phyloP scores from a whole-genome alignment of 257 asterid species.

The Fraxinus quadrangulata region DNA sequence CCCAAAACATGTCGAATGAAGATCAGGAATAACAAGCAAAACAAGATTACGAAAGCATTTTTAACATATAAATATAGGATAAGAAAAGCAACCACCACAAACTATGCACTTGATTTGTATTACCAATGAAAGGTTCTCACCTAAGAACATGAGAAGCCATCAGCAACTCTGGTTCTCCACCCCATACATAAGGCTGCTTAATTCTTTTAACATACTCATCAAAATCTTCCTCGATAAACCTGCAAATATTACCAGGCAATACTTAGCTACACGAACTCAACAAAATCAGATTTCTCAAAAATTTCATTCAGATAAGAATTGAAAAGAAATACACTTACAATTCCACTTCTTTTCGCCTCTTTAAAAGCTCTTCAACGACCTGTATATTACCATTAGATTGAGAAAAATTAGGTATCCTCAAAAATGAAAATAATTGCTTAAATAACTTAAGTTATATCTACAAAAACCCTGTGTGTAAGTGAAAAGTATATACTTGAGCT shows the following conservation, averaged over 20 bases:
- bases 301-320: background rate
- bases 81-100: background rate
- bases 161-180: slow-evolving; percentile 86
- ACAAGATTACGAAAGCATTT: background rate
- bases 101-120: background rate
- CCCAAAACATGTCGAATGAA: background rate
- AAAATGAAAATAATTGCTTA: background rate
- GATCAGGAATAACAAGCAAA: background rate
- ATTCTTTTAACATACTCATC: slow-evolving; percentile 72
- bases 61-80: background rate
- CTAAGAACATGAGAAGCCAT: slow-evolving; percentile 86
- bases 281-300: background rate
- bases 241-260: slow-evolving; percentile 20
- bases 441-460: background rate
- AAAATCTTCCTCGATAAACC: slow-evolving; percentile 83
- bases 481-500: slow-evolving; percentile 58
- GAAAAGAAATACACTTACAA: slow-evolving; percentile 36
- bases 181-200: slow-evolving; percentile 78
- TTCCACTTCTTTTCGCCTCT: slow-evolving; percentile 81
- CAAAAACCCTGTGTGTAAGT: background rate
- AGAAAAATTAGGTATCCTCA: background rate
- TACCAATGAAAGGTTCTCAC: slow-evolving; percentile 41
- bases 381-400: slow-evolving; percentile 26
- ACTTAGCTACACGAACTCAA: slow-evolving; percentile 3
- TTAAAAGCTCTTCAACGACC: slow-evolving; percentile 85